These are phyloP conservation scores for Aspergillus haitiensis DNA, from an alignment of 495 filamentous ascomycete genomes.

Conservation along the genomic window DNA sequence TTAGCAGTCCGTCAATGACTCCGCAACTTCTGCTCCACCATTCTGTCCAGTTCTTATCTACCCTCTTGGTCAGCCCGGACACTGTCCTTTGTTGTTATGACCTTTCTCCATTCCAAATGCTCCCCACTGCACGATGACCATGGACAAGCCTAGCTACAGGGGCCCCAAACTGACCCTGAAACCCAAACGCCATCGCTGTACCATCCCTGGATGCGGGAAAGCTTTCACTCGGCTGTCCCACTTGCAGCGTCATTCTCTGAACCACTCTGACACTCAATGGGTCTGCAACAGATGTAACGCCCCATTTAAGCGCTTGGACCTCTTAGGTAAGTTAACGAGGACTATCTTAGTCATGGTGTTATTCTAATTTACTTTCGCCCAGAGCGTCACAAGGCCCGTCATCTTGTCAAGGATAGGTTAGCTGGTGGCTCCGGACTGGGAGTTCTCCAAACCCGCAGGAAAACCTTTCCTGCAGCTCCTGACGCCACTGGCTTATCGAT, in stretches of 20 bases:
- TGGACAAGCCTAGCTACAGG: neutral
- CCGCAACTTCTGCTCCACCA: neutral
- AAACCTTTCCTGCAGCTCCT: neutral
- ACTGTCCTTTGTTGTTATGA: neutral
- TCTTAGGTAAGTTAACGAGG: neutral
- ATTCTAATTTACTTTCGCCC: neutral
- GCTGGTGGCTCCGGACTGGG: neutral
- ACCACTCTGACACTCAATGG: neutral
- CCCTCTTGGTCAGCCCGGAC: no score
- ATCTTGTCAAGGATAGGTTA: neutral
- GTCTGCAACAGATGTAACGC: neutral
- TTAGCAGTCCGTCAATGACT: neutral
- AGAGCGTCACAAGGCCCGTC: constrained; percentile 1
- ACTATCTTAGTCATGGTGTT: neutral
- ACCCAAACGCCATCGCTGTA: constrained; percentile 1
- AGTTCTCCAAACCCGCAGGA: neutral
- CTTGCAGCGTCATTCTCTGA: neutral
- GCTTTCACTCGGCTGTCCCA: neutral
- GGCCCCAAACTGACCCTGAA: neutral
- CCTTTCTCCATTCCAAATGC: neutral
- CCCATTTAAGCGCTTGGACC: neutral
- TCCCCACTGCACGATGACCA: neutral
- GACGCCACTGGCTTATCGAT: neutral
- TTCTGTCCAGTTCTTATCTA: no score
- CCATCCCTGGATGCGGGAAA: neutral